Evolutionary conservation across 371 early-diverging fungal genomes (phyloP), one percentile per base, ranked within the genome.

Genomic region (Syncephalastrum monosporum): DNA sequence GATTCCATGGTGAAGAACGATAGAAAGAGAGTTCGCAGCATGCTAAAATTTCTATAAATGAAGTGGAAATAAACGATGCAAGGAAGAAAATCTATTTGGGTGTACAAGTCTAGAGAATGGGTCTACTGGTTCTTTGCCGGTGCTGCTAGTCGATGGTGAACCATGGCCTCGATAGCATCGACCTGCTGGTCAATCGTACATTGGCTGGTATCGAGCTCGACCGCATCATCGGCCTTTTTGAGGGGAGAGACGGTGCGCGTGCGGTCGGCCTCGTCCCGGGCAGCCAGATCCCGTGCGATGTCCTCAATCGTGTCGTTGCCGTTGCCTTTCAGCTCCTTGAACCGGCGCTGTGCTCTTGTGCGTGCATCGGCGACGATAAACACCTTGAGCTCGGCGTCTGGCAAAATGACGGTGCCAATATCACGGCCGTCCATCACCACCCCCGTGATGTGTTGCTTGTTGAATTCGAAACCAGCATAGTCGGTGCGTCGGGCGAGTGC

Each of bases 351-450:
- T 0, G 98, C 98, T 1, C 98, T 77, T 0, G 87, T 79, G 50
- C 75, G 71, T 8, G 84, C 77, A 58, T 85, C 82, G 1, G 96
- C 96, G 4, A 83, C 83, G 21, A 97, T 74, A 64, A 88, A 97
- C 2, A 97, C 77, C 61, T 97, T 97, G 27, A 97, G 77, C 38
- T 94, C 87, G 0, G 98, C 98, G 61, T 91, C 71, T 0, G 97
- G 96, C 41, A 97, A 74, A 3, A 97, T 87, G 0, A 84, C 85
- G 0, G 95, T 91, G 15, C 96, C 96, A 50, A 96, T 94, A 73
- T 97, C 98, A 5, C 98, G 73, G 7, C 98, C 98, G 69, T 97
- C 98, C 88, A 96, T 92, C 7, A 97, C 91, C 16, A 95, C 71
- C 19, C 94, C 93, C 4, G 63, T 60, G 3, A 77, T 53, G 0